Conservation (phyloP, 208 protist species). For the Leishmania guyanensis region DNA sequence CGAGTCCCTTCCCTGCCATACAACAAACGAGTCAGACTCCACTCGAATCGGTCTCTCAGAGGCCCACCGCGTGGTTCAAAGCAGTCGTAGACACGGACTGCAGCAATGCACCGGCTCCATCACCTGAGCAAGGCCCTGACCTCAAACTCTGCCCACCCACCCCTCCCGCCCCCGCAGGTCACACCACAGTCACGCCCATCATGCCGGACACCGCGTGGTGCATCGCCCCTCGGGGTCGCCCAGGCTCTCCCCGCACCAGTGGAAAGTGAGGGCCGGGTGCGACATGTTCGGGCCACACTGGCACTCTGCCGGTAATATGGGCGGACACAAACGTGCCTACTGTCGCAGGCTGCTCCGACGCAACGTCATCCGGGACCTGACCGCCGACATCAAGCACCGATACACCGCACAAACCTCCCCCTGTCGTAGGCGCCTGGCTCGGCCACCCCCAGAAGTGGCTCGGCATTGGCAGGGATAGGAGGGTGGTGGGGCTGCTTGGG, state of each 20-base stretch:
- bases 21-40: background rate
- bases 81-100: too few species aligned
- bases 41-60: background rate
- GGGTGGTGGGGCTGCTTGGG: background rate
- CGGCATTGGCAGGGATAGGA: background rate
- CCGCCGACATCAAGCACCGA: background rate
- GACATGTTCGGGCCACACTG: background rate
- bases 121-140: too few species aligned
- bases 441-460: background rate
- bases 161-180: background rate
- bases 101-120: too few species aligned
- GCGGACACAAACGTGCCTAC: background rate
- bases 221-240: background rate
- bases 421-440: background rate
- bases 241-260: background rate
- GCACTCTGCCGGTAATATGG: background rate
- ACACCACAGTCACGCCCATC: background rate
- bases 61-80: too few species aligned
- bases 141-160: background rate
- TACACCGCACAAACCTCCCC: background rate
- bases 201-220: background rate
- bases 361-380: background rate
- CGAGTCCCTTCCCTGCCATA: background rate
- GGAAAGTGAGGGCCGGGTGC: background rate
- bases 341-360: background rate